phyloP scores from a whole-genome alignment of 352 stramenopile genomes.

The Phytopythium sindhum region DNA sequence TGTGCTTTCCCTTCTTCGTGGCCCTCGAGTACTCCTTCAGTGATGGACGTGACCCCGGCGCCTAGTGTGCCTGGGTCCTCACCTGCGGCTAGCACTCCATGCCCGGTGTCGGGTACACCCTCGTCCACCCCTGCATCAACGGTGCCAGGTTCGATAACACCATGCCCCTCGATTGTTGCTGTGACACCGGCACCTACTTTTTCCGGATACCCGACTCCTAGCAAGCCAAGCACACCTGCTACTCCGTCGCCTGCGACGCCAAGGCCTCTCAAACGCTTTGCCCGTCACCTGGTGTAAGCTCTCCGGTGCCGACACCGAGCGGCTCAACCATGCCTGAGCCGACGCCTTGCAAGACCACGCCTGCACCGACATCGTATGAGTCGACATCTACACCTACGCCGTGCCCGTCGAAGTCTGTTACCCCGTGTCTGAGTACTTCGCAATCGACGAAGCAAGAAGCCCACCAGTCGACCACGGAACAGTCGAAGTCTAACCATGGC shows the following conservation, averaged over 20 bases:
- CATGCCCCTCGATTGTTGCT: neutral
- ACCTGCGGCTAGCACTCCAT: constrained; percentile 13
- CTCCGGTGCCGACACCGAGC: no score
- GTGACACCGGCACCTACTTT: constrained; percentile 7
- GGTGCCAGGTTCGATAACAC: constrained; percentile 5
- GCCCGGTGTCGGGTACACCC: constrained; percentile 7
- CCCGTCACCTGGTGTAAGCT: no score
- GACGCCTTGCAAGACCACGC: neutral
- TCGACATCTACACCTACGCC: no score
- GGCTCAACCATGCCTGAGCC: neutral
- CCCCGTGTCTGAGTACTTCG: neutral
- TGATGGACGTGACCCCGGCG: constrained; percentile 10
- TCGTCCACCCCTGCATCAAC: constrained; percentile 5
- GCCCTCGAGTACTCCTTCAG: constrained; percentile 15
- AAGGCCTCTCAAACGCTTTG: no score
- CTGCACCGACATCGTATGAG: neutral
- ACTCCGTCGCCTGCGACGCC: neutral
- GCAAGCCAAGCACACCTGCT: constrained; percentile 10
- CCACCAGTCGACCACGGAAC: no score
- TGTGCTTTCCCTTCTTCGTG: constrained; percentile 32
- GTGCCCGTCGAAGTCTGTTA: neutral
- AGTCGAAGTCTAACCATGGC: no score
- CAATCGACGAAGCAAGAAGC: neutral
- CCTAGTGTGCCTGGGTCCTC: constrained; percentile 9
- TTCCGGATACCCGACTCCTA: constrained; percentile 16